Base-by-base conservation (phyloP, 306 rosid genomes). In the Cicer arietinum region DNA sequence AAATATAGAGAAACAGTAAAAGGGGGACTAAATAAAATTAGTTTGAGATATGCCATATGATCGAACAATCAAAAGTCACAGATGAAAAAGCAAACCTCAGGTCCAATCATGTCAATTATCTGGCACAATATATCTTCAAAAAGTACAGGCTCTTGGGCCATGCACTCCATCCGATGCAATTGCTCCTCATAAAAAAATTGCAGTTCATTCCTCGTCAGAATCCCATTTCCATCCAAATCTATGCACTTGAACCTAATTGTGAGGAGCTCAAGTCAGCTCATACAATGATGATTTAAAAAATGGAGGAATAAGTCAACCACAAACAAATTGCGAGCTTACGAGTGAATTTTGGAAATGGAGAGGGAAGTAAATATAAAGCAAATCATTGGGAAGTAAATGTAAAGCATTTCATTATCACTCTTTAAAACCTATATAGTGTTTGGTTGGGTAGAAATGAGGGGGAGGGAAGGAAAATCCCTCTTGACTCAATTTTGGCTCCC, bases 91-190 rank as follows among this genome's bases (percentile, higher is more conserved):
- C 79, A 68, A 88, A 95, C 99, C 99, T 95, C 91, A 22, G 99
- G 88, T 81, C 78, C 81, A 81, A 95, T 87, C 99, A 95, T 95
- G 87, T 95, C 99, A 76, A 95, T 92, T 73, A 92, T 85, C 88
- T 95, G 99, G 80, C 99, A 95, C 71, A 95, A 82, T 77, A 95
- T 92, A 88, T 95, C 99, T 89, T 95, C 99, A 78, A 95, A 95
- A 68, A 92, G 96, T 71, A 95, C 99, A 64, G 98, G 98, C 81
- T 95, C 99, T 78, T 95, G 99, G 83, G 99, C 98, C 99, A 95
- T 95, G 92, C 99, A 95, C 77, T 95, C 99, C 99, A 95, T 95
- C 83, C 99, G 88, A 79, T 95, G 99, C 93, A 95, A 84, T 72
- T 95, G 99, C 89, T 95, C 99, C 91, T 95, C 99, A 69, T 95